phyloP scores from a whole-genome alignment of 2,329 filamentous ascomycete genomes.

The Diatrype stigma region DNA sequence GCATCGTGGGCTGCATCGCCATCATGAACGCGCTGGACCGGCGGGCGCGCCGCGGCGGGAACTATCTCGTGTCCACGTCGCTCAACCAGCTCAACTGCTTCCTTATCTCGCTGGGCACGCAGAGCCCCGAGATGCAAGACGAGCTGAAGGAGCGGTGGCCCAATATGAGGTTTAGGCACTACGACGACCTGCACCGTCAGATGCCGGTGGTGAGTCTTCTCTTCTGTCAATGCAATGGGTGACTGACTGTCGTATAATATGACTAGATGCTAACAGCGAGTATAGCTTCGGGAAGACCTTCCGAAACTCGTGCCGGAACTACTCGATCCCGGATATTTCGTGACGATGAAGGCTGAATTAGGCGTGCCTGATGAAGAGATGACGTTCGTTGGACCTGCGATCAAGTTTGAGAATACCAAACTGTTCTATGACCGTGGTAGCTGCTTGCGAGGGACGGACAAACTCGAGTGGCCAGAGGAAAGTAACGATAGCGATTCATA shows the following conservation, averaged over 20 bases:
- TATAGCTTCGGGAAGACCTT: slow-evolving; percentile 6
- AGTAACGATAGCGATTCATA: neutral
- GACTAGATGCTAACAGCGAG: neutral
- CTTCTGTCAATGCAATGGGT: neutral
- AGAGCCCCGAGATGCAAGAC: slow-evolving; percentile 18
- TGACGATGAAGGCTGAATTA: slow-evolving; percentile 20
- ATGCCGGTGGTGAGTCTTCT: slow-evolving; percentile 22
- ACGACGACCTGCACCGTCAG: slow-evolving; percentile 28
- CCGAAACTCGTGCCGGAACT: slow-evolving; percentile 20
- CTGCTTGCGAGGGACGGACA: slow-evolving; percentile 23
- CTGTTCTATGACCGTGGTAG: slow-evolving; percentile 25
- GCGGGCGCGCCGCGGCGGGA: slow-evolving; percentile 19
- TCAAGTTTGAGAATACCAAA: slow-evolving; percentile 23
- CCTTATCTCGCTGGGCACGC: slow-evolving; percentile 24
- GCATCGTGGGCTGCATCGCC: slow-evolving; percentile 24
- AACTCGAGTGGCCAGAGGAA: slow-evolving; percentile 21
- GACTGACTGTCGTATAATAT: neutral
- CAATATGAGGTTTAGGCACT: slow-evolving; percentile 22
- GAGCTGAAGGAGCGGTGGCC: slow-evolving; percentile 21
- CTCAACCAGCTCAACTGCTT: slow-evolving; percentile 28
- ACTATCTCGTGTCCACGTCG: slow-evolving; percentile 27
- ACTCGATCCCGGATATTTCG: slow-evolving; percentile 20
- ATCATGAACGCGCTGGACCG: slow-evolving; percentile 24
- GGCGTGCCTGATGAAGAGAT: slow-evolving; percentile 24
- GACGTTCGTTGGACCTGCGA: slow-evolving; percentile 25